These are phyloP conservation scores for Mortierella sp. DNA, from an alignment of 371 early-diverging fungal genomes.

Conservation along the genomic window DNA sequence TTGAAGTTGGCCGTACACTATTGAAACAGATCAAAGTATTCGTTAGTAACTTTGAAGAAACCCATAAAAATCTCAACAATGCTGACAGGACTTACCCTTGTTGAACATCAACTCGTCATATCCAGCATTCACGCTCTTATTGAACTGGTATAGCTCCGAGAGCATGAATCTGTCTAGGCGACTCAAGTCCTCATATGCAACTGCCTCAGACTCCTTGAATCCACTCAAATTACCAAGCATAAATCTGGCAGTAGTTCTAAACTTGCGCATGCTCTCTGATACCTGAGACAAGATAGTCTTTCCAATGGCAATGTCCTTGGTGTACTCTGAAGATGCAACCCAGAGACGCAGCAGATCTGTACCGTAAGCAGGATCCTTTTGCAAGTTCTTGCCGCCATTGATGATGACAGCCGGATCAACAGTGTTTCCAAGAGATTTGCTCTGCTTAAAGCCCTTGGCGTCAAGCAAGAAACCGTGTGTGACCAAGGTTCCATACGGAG, in stretches of 20 bases:
- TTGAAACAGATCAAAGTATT: not conserved
- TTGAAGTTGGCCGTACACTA: constrained; percentile 73
- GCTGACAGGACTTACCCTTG: constrained; percentile 64
- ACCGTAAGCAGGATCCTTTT: constrained; percentile 83
- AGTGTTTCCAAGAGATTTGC: constrained; percentile 94
- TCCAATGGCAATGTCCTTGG: constrained; percentile 83
- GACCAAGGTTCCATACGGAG: constrained; percentile 87
- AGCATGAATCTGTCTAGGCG: constrained; percentile 82
- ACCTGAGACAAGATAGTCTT: constrained; percentile 73
- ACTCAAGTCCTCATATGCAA: constrained; percentile 66
- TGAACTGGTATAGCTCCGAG: constrained; percentile 71
- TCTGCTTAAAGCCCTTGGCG: constrained; percentile 93
- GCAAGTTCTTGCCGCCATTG: constrained; percentile 78
- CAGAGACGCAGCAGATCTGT: constrained; percentile 87
- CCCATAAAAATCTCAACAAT: not conserved
- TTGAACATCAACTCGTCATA: constrained; percentile 77
- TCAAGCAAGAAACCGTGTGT: constrained; percentile 97
- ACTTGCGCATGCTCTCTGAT: constrained; percentile 79
- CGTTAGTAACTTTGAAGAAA: not conserved
- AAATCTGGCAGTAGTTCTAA: constrained; percentile 84
- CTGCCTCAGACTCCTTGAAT: constrained; percentile 62
- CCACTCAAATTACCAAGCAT: constrained; percentile 86
- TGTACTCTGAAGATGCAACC: constrained; percentile 88
- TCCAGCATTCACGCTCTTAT: constrained; percentile 62
- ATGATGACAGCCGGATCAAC: constrained; percentile 82